These are phyloP conservation scores for Schizonepeta tenuifolia DNA, from an alignment of 257 asterid genomes.

Conservation along the genomic window DNA sequence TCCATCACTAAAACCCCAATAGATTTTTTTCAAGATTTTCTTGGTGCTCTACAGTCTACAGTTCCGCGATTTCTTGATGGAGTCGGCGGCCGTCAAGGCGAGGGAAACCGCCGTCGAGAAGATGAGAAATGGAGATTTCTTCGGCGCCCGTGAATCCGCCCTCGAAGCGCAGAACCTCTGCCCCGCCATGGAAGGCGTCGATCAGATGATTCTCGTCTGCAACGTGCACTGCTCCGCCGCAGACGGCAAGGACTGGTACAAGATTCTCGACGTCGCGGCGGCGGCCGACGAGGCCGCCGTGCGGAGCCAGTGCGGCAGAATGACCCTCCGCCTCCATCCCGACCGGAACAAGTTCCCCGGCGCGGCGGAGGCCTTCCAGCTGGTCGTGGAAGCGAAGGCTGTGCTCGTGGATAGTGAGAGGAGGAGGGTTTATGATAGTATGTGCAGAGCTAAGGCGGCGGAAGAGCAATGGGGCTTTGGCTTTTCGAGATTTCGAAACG, in stretches of 20 bases:
- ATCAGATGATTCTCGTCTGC: conserved; percentile 55
- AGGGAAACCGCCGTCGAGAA: conserved; percentile 50
- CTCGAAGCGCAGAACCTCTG: conserved; percentile 51
- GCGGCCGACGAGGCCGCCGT: conserved; percentile 53
- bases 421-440: conserved; percentile 26
- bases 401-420: conserved; percentile 44
- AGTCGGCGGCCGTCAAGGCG: conserved; percentile 50
- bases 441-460: not conserved
- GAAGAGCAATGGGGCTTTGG: not conserved
- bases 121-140: conserved; percentile 56
- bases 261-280: conserved; percentile 51
- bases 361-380: conserved; percentile 60
- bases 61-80: conserved; percentile 37
- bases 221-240: conserved; percentile 59
- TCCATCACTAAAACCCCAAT: not conserved
- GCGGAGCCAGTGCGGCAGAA: conserved; percentile 46
- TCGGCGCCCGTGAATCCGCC: conserved; percentile 47
- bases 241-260: conserved; percentile 61
- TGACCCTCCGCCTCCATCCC: conserved; percentile 66
- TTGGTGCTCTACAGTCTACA: not conserved
- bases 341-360: conserved; percentile 63
- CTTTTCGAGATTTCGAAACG: not conserved
- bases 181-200: conserved; percentile 43
- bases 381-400: conserved; percentile 52
- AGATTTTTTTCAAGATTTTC: no score